Evolutionary conservation across 2,329 filamentous ascomycete species (phyloP).

Genomic region (Colletotrichum salicis): DNA sequence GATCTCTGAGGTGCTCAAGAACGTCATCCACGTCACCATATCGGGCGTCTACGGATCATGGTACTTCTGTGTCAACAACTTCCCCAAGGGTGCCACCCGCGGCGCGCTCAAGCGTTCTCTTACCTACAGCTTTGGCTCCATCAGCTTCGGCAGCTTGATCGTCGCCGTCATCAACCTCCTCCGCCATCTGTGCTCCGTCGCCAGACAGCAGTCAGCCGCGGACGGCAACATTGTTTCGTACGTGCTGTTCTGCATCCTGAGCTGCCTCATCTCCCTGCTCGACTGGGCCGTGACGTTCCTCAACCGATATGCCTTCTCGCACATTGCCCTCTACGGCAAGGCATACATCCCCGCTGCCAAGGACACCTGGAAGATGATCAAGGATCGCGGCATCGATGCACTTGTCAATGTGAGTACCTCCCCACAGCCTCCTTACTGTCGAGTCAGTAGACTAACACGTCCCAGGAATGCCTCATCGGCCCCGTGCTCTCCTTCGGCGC

Average conservation of each 20-base stretch:
- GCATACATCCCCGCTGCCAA: slow-evolving; percentile 87
- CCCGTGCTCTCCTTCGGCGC: slow-evolving; percentile 81
- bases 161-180: slow-evolving; percentile 89
- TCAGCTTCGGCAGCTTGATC: slow-evolving; percentile 85
- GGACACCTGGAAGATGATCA: slow-evolving; percentile 91
- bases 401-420: slow-evolving; percentile 72
- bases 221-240: slow-evolving; percentile 74
- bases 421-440: neutral
- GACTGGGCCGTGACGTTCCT: slow-evolving; percentile 90
- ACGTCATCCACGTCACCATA: slow-evolving; percentile 88
- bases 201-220: slow-evolving; percentile 69
- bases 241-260: slow-evolving; percentile 78
- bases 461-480: slow-evolving; percentile 78
- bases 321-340: slow-evolving; percentile 94
- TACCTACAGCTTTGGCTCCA: slow-evolving; percentile 93
- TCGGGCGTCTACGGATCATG: slow-evolving; percentile 91
- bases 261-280: slow-evolving; percentile 80
- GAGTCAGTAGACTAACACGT: neutral
- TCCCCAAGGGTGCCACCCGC: slow-evolving; percentile 82
- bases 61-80: slow-evolving; percentile 82
- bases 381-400: slow-evolving; percentile 89
- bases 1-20: slow-evolving; percentile 94
- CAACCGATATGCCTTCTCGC: slow-evolving; percentile 92
- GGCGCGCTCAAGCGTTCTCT: slow-evolving; percentile 84
- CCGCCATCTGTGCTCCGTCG: slow-evolving; percentile 84